Evolutionary conservation across 2,329 filamentous ascomycete genomes (phyloP).

Genomic region (Aurifilum marmelostoma): DNA sequence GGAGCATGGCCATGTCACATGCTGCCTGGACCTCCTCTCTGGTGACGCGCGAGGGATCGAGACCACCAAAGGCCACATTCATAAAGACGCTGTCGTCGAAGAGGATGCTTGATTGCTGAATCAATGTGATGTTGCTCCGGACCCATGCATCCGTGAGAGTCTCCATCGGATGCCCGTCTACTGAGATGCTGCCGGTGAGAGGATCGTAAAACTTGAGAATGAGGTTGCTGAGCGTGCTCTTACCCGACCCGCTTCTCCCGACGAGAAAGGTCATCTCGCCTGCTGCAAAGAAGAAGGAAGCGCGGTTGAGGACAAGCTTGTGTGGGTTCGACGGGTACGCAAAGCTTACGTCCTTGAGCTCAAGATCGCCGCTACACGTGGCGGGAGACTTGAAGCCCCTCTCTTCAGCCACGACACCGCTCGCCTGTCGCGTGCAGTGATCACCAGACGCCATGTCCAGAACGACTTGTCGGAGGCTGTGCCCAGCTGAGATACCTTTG

Average conservation of each 20-base stretch:
- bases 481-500: conserved; percentile 77
- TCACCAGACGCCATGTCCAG: conserved; percentile 36
- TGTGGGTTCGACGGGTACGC: conserved; percentile 74
- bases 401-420: conserved; percentile 27
- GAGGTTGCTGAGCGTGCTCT: conserved; percentile 84
- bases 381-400: conserved; percentile 34
- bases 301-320: conserved; percentile 60
- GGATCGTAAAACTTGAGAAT: conserved; percentile 78
- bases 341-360: conserved; percentile 76
- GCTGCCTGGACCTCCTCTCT: conserved; percentile 62
- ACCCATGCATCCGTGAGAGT: conserved; percentile 72
- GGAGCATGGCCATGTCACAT: conserved; percentile 69
- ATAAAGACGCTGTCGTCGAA: conserved; percentile 79
- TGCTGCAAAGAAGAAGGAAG: conserved; percentile 70
- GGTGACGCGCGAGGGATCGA: conserved; percentile 51
- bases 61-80: conserved; percentile 76
- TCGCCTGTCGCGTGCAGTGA: conserved; percentile 28
- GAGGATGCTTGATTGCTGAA: conserved; percentile 80
- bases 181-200: conserved; percentile 60
- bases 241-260: conserved; percentile 86
- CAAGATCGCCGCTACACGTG: conserved; percentile 67
- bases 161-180: conserved; percentile 69
- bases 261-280: conserved; percentile 80
- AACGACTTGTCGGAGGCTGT: conserved; percentile 58
- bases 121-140: conserved; percentile 73